Evolutionary conservation across 306 rosid species (phyloP).

Genomic region (Echinosophora koreensis): DNA sequence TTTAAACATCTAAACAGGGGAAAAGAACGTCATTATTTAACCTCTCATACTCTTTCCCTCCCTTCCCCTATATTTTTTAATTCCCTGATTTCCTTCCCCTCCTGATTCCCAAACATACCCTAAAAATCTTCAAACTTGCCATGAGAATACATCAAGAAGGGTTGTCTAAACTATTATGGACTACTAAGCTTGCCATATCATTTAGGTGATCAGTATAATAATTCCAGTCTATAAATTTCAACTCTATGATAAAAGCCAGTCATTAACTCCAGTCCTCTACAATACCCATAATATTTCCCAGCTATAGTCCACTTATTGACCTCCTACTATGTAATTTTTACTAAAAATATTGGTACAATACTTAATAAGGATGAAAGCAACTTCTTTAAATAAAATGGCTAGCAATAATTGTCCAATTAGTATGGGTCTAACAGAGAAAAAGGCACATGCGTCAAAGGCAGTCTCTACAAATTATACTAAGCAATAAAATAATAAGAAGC

Average conservation of each 20-base stretch:
- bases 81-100: not conserved
- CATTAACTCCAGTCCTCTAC: not conserved
- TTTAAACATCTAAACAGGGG: not conserved
- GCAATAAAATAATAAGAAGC: not conserved
- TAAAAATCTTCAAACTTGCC: not conserved
- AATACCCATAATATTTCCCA: slow-evolving; percentile 11
- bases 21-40: not conserved
- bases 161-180: not conserved
- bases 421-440: slow-evolving; percentile 20
- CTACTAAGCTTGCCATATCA: not conserved
- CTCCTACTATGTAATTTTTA: not conserved
- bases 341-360: not conserved
- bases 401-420: not conserved
- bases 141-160: not conserved
- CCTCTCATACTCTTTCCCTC: not conserved
- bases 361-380: slow-evolving; percentile 15
- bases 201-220: slow-evolving; percentile 10
- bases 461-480: slow-evolving; percentile 7
- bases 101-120: not conserved
- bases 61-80: not conserved
- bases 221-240: slow-evolving; percentile 22
- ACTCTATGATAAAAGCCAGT: not conserved
- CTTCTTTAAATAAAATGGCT: not conserved
- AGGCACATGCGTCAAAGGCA: not conserved
- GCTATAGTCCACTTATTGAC: not conserved